These are phyloP conservation scores for Fusarium oxysporum DNA, from an alignment of 2,329 filamentous ascomycete genomes.

Conservation along the genomic window DNA sequence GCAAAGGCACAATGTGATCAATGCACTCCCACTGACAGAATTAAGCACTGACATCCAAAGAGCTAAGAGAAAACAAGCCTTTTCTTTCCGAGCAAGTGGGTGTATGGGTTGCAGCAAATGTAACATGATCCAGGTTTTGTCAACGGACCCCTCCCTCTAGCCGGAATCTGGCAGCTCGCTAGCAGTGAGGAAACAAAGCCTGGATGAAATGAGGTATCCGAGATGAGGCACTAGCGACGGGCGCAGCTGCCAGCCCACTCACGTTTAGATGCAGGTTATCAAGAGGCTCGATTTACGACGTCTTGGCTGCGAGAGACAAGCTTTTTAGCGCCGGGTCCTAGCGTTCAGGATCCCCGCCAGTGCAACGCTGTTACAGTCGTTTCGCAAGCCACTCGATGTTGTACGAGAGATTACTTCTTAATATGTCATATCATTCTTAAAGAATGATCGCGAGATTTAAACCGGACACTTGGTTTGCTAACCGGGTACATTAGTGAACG, in stretches of 20 bases:
- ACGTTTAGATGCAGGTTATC: too few species aligned
- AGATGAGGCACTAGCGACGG: neutral
- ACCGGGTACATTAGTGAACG: accelerated
- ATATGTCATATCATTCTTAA: neutral
- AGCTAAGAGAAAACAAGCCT: neutral
- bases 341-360: neutral
- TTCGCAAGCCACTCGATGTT: neutral
- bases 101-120: neutral
- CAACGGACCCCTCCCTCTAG: neutral
- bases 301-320: neutral
- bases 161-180: neutral
- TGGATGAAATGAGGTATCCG: neutral
- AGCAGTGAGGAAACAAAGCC: neutral
- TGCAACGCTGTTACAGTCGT: neutral
- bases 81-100: neutral
- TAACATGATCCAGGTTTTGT: neutral
- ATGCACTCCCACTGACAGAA: neutral
- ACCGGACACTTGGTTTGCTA: too few species aligned
- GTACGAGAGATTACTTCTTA: neutral
- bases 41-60: neutral
- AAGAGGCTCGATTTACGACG: neutral
- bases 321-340: neutral
- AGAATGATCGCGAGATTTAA: too few species aligned
- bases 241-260: neutral
- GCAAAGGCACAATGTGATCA: neutral